Conservation (phyloP, 176 grass and related monocot species). For the Oryza punctata region DNA sequence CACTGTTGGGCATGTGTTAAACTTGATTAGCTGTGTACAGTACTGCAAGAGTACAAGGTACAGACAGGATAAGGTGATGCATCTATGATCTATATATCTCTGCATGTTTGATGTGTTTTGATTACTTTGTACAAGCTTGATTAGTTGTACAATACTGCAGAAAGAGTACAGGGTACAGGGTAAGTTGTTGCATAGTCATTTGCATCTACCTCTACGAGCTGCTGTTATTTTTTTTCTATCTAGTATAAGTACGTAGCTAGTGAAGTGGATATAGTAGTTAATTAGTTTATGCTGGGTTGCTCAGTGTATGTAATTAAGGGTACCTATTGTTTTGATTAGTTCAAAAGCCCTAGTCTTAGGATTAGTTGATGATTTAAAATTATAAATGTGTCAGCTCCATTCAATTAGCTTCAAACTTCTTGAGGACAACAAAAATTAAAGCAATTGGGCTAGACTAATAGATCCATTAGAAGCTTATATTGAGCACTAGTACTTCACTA, state of each 20-base stretch:
- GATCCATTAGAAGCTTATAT: neutral
- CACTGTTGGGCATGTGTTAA: slow-evolving; percentile 21
- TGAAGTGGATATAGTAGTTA: neutral
- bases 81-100: neutral
- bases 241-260: neutral
- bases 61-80: neutral
- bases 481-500: neutral
- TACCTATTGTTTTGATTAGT: neutral
- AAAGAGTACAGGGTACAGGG: neutral
- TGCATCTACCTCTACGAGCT: no score
- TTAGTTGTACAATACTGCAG: neutral
- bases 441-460: neutral
- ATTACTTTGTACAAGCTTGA: neutral
- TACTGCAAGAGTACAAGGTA: neutral
- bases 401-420: neutral
- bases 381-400: neutral
- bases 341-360: neutral
- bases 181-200: neutral
- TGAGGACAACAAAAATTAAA: neutral
- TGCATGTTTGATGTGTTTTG: neutral
- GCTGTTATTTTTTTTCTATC: no score
- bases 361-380: neutral
- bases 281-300: neutral
- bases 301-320: neutral
- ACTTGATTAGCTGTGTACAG: neutral